phyloP scores from a whole-genome alignment of 2,329 filamentous ascomycete genomes.

The Paraphoma sp. region DNA sequence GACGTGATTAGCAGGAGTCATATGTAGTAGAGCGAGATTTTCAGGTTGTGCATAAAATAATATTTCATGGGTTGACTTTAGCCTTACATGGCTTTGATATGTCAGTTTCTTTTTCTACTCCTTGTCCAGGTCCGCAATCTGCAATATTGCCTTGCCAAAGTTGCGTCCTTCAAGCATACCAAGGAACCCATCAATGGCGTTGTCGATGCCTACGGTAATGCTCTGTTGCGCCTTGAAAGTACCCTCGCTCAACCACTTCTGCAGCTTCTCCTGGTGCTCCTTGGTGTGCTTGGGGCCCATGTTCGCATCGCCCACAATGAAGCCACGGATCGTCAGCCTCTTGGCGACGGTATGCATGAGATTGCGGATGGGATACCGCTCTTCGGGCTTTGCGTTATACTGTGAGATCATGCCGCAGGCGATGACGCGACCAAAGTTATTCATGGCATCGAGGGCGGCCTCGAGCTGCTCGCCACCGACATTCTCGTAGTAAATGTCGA shows the following conservation, averaged over 20 bases:
- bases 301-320: conserved; percentile 71
- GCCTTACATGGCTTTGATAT: conserved; percentile 6
- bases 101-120: conserved; percentile 24
- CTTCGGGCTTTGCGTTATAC: conserved; percentile 69
- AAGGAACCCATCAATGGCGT: conserved; percentile 74
- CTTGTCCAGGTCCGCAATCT: conserved; percentile 58
- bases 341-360: conserved; percentile 70
- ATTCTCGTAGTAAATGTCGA: conserved; percentile 87
- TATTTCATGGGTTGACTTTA: not conserved
- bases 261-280: conserved; percentile 78
- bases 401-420: conserved; percentile 72
- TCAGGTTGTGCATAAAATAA: not conserved
- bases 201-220: conserved; percentile 78
- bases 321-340: conserved; percentile 75
- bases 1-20: too few relatives aligned
- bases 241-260: conserved; percentile 78
- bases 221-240: conserved; percentile 73
- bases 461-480: conserved; percentile 78
- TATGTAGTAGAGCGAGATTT: not conserved
- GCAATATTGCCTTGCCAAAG: conserved; percentile 84
- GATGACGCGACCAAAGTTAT: conserved; percentile 69
- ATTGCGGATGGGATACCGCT: conserved; percentile 72
- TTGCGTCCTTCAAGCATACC: conserved; percentile 80
- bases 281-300: conserved; percentile 71
- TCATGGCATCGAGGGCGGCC: conserved; percentile 70